Base-by-base conservation (phyloP, 2,329 filamentous ascomycete species). In the Epicoccum nigrum region DNA sequence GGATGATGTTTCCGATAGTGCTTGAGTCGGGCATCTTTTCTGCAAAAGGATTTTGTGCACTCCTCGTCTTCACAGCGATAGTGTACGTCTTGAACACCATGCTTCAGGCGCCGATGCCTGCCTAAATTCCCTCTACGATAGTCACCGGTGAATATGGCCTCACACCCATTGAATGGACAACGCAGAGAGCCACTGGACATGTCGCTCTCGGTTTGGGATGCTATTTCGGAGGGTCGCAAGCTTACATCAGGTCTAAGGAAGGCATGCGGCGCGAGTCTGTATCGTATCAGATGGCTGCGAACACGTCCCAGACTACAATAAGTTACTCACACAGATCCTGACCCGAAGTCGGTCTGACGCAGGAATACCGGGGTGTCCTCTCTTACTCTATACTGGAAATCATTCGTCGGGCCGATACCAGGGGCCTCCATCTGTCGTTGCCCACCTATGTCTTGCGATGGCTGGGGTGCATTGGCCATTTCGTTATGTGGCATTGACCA, bases 11-110 rank as follows among this genome's bases (percentile, higher is more conserved):
- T 30, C 7, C 32, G 42, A 11, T 45, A 30, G 23, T 45, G 42
- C 32, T 35, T 45, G 21, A 45, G 42, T 17, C 31, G 31, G 15
- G 32, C 42, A 28, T 45, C 42, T 12, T 16, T 11, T 28, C 42
- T 45, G 16, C 12, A 12, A 20, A 35, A 45, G 15, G 35, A 16
- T 11, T 3, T 20, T 6, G 2, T 28, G 15, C 42, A 45, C 19
- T 23, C 7, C 1, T 12, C n/a, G 25, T 4, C 42, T 17, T 30
- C 11, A 15, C 42, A 45, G 8, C 9, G n/a, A n/a, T n/a, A n/a
- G n/a, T 4, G 15, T 30, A 21, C 13, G 9, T n/a, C 21, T 20
- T n/a, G 12, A 3, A 31, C 32, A 20, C 16, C 15, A 7, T 37
- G 12, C 21, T 45, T 37, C 7, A 28, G 42, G 7, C 17, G 11